These are phyloP conservation scores for Pythium coloratum DNA, from an alignment of 352 stramenopile genomes.

Conservation along the genomic window DNA sequence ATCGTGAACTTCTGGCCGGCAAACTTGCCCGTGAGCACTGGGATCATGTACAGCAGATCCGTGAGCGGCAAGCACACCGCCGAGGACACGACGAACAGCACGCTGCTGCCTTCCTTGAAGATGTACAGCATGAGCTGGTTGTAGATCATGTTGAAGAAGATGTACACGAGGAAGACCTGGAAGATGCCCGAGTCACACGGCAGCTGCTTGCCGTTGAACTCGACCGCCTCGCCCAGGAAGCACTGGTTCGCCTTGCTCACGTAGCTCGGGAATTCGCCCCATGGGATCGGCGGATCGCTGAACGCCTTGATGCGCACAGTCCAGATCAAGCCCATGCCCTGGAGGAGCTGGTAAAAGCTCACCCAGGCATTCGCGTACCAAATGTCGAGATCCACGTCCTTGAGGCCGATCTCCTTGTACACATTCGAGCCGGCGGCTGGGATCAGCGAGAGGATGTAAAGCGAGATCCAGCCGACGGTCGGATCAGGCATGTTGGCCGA, in stretches of 20 bases:
- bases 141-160: slow-evolving; percentile 87
- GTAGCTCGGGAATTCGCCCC: slow-evolving; percentile 70
- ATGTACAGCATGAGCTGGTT: slow-evolving; percentile 90
- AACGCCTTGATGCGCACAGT: slow-evolving; percentile 81
- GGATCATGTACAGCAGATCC: slow-evolving; percentile 85
- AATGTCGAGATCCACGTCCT: slow-evolving; percentile 86
- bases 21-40: slow-evolving; percentile 63
- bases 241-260: slow-evolving; percentile 67
- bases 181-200: slow-evolving; percentile 70
- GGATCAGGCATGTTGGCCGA: slow-evolving; percentile 73
- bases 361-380: slow-evolving; percentile 89
- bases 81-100: slow-evolving; percentile 87
- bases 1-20: slow-evolving; percentile 80
- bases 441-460: slow-evolving; percentile 78
- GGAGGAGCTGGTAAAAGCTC: slow-evolving; percentile 80
- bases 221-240: slow-evolving; percentile 71
- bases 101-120: slow-evolving; percentile 87
- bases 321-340: slow-evolving; percentile 72
- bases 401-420: slow-evolving; percentile 89
- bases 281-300: slow-evolving; percentile 73
- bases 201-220: slow-evolving; percentile 58
- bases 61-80: slow-evolving; percentile 79
- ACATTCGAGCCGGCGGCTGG: slow-evolving; percentile 77
- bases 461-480: slow-evolving; percentile 69
- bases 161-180: slow-evolving; percentile 79